A percentile compares a stretch with the other conserved stretches of the same genome.
phyloP scores from a whole-genome alignment of 1,284 basidiomycete species.

The Apiotrichum gracile region DNA sequence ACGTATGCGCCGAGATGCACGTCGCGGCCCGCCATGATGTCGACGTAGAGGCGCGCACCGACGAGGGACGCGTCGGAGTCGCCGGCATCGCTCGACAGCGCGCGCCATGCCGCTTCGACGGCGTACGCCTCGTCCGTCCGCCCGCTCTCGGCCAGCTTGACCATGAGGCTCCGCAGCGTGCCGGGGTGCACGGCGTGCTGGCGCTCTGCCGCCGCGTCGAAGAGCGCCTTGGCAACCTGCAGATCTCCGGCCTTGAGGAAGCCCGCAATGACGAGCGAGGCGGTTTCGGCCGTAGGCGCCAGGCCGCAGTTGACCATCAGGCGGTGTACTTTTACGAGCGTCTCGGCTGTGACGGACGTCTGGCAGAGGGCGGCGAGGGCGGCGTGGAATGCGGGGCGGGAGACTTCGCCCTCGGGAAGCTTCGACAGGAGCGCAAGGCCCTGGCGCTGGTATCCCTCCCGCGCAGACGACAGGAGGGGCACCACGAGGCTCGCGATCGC shows the following conservation, averaged over 20 bases:
- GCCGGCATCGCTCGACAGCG: no score
- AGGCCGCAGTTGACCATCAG: constrained; percentile 13
- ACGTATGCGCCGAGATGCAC: background rate
- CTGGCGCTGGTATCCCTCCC: constrained; percentile 6
- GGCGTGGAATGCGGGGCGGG: background rate
- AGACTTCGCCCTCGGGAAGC: background rate
- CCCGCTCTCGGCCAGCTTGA: constrained; percentile 17
- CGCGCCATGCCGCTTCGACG: constrained; percentile 13
- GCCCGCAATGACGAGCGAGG: constrained; percentile 18
- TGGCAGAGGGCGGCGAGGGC: background rate
- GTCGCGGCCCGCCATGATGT: background rate
- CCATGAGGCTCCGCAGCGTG: constrained; percentile 30
- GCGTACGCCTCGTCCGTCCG: constrained; percentile 21
- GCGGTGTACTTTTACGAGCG: constrained; percentile 22
- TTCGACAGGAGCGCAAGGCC: constrained; percentile 8
- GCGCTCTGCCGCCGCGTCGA: constrained; percentile 12
- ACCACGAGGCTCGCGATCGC: constrained; percentile 15
- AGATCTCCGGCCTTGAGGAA: constrained; percentile 21
- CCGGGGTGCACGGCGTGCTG: constrained; percentile 16
- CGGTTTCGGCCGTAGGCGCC: constrained; percentile 1
- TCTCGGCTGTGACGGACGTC: background rate
- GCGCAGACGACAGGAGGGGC: constrained; percentile 16
- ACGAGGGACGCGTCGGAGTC: no score
- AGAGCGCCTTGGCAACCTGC: constrained; percentile 18
- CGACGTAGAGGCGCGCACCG: no score